Evolutionary conservation across 768 basidiomycete species (phyloP), one percentile per base, ranked within the genome.

Genomic region (Tricholoma saponaceum): DNA sequence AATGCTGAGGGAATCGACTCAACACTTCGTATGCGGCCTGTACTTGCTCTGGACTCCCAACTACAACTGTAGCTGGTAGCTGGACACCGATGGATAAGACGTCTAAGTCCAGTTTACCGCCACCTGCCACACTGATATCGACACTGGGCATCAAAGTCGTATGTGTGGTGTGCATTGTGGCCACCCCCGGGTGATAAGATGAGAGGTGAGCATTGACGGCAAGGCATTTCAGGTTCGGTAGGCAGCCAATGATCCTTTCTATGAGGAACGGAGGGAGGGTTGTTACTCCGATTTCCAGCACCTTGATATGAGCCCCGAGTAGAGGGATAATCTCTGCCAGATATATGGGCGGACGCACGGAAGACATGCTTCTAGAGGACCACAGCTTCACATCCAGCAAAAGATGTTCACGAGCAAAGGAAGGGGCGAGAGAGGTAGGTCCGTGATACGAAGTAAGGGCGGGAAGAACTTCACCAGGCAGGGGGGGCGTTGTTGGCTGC

Each of bases 131-230:
- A 30, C 54, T 30, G 16, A 58, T 46, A 2, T 37, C 52, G n/a
- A 63, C 55, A 14, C 37, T 32, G 0, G 56, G 51, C 8, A 9
- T 52, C 37, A 56, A 44, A 14, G 47, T 37, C 12, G 49, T 55
- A 18, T 53, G n/a, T 14, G 25, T 55, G 3, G 47, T 49, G 30
- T 57, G 47, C 14, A 43, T 58, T 18, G 54, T 56, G 37, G 52
- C 60, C 1, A 59, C 32, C 2, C 65, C 66, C 3, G 64, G 63
- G n/a, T 65, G 57, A 47, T 61, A 65, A 1, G 59, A 56, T 10
- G 62, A 62, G 37, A 66, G 58, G 43, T 66, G 66, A 22, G 59
- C 55, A 47, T 66, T 66, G 39, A 69, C 43, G 0, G 61, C 46
- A 18, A 67, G 64, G 9, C 47, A 55, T 35, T 50, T 55, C 22